Evolutionary conservation across 192 early-diverging fungal species (phyloP).

Genomic region (Haplosporangium gracile): DNA sequence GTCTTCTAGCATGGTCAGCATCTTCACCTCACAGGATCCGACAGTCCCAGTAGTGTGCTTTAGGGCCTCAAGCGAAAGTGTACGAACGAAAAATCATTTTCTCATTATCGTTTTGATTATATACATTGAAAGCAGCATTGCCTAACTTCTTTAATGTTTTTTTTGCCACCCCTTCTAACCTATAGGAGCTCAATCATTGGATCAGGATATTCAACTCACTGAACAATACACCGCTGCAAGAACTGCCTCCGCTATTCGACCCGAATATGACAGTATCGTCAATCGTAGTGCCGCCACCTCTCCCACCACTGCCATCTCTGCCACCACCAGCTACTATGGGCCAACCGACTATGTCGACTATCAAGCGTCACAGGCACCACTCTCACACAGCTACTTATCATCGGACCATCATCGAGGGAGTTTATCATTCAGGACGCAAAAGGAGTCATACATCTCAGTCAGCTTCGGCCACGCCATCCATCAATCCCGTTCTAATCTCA

Average conservation of each 20-base stretch:
- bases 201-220: conserved; percentile 38
- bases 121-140: background rate
- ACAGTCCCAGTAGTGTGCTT: conserved; percentile 22
- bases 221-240: conserved; percentile 13
- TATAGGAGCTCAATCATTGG: conserved; percentile 48
- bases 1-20: conserved; percentile 25
- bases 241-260: conserved; percentile 10
- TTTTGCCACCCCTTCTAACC: background rate
- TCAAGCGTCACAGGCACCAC: conserved; percentile 18
- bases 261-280: background rate
- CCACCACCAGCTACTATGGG: conserved; percentile 18
- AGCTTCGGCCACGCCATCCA: conserved; percentile 8
- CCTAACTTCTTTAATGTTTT: background rate
- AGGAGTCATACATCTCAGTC: background rate
- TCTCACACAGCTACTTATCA: conserved; percentile 1
- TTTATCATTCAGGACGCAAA: background rate
- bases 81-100: conserved; percentile 12
- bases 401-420: background rate
- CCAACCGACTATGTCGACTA: background rate
- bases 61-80: conserved; percentile 45
- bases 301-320: conserved; percentile 24
- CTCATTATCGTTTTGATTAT: background rate
- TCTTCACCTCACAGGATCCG: conserved; percentile 24
- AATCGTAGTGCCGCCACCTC: conserved; percentile 23
- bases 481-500: conserved; percentile 31